A percentile compares a stretch with the other conserved stretches of the same genome.
Conservation (phyloP, 2,329 filamentous ascomycete species). For the Nemania sp. region DNA sequence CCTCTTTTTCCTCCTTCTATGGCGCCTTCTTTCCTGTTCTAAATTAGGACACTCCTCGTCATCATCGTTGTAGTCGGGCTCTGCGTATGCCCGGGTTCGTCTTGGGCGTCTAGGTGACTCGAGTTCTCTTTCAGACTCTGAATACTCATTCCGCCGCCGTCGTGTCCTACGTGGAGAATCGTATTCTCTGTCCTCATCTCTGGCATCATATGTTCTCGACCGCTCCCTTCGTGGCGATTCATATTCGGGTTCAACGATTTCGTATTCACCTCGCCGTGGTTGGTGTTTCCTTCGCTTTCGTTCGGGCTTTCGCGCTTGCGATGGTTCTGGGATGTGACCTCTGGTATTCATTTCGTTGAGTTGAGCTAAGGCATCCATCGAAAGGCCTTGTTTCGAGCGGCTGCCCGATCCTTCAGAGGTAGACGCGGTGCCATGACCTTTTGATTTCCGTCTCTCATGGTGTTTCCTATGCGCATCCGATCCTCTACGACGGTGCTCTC, state of each 20-base stretch:
- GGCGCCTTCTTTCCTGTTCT: conserved; percentile 49
- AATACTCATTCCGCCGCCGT: conserved; percentile 40
- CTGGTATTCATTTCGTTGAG: conserved; percentile 70
- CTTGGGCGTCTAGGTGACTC: conserved; percentile 41
- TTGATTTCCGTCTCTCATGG: conserved; percentile 53
- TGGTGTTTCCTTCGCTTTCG: conserved; percentile 54
- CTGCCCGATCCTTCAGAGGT: conserved; percentile 52
- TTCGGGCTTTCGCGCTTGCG: conserved; percentile 57
- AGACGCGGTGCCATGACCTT: conserved; percentile 50
- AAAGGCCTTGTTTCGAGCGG: conserved; percentile 52
- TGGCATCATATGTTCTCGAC: conserved; percentile 34
- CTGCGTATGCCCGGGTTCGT: conserved; percentile 35
- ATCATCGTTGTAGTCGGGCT: conserved; percentile 36
- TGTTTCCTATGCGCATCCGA: conserved; percentile 50
- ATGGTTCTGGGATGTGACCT: conserved; percentile 52
- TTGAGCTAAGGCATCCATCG: conserved; percentile 71
- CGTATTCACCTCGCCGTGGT: conserved; percentile 46
- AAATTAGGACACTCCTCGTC: conserved; percentile 33
- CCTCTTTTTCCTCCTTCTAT: conserved; percentile 64
- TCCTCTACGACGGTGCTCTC: conserved; percentile 45
- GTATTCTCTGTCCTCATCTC: conserved; percentile 44
- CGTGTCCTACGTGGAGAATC: conserved; percentile 40
- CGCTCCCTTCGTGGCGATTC: conserved; percentile 46
- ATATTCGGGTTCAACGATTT: conserved; percentile 49
- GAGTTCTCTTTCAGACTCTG: conserved; percentile 44